A percentile compares a stretch with the other conserved stretches of the same genome.
phyloP scores from a whole-genome alignment of 495 filamentous ascomycete genomes.

The Rhypophila decipiens region DNA sequence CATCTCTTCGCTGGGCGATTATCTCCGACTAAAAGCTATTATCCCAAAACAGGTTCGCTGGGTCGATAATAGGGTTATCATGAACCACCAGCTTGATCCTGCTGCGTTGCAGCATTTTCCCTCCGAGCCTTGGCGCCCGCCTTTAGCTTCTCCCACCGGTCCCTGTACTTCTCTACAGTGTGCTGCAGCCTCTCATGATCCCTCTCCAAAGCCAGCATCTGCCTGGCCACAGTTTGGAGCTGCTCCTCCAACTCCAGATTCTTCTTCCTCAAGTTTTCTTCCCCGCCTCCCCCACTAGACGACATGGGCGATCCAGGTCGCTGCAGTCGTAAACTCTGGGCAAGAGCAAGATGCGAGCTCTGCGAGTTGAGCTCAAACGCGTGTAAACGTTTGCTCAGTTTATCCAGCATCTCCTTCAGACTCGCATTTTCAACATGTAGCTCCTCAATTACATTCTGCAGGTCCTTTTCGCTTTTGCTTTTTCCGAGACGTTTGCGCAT shows the following conservation, averaged over 20 bases:
- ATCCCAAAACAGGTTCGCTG: too few relatives aligned
- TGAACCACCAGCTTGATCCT: too few relatives aligned
- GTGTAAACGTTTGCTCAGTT: slow-evolving; percentile 68
- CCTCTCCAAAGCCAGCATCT: slow-evolving; percentile 51
- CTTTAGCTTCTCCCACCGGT: slow-evolving; percentile 80
- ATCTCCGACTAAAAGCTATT: too few relatives aligned
- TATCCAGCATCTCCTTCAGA: slow-evolving; percentile 68
- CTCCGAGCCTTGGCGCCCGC: slow-evolving; percentile 67
- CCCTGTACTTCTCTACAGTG: slow-evolving; percentile 62
- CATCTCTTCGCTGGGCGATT: too few relatives aligned
- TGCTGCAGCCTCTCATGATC: slow-evolving; percentile 65
- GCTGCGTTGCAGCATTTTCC: too few relatives aligned
- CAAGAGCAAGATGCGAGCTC: slow-evolving; percentile 69
- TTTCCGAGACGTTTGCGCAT: slow-evolving; percentile 20
- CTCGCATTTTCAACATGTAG: slow-evolving; percentile 73
- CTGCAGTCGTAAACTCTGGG: slow-evolving; percentile 69
- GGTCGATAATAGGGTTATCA: too few relatives aligned
- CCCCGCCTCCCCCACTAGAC: slow-evolving; percentile 19
- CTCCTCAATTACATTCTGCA: slow-evolving; percentile 66
- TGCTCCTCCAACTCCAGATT: slow-evolving; percentile 57
- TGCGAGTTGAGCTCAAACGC: slow-evolving; percentile 84
- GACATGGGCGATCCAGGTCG: slow-evolving; percentile 37
- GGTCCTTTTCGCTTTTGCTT: slow-evolving; percentile 25
- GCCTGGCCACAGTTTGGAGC: slow-evolving; percentile 39
- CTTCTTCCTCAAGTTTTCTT: slow-evolving; percentile 30